Conservation (phyloP, 306 rosid genomes). For the Luffa aegyptiaca region DNA sequence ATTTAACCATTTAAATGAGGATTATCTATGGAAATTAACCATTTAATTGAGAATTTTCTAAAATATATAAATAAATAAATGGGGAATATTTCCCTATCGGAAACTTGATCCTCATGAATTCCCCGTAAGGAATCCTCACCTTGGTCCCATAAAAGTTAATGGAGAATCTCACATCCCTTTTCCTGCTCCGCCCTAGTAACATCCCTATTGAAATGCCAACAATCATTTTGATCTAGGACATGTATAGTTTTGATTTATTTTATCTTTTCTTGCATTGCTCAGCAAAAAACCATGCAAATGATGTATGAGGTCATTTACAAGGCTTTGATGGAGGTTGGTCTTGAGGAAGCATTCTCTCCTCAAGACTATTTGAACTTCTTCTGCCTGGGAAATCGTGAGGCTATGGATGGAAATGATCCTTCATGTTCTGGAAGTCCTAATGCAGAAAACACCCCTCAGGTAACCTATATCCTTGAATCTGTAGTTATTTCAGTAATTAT, state of each 20-base stretch:
- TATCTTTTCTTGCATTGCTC: constrained; percentile 18
- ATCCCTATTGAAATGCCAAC: background rate
- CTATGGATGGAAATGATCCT: constrained; percentile 29
- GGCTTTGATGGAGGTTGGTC: constrained; percentile 82
- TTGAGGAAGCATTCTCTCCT: constrained; percentile 65
- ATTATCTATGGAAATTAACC: no score
- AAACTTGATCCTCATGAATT: background rate
- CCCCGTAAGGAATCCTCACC: no score
- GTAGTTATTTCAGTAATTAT: background rate
- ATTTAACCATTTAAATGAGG: background rate
- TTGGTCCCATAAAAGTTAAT: background rate
- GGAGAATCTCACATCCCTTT: background rate
- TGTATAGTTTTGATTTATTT: background rate
- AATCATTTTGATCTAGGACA: background rate
- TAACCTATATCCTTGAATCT: constrained; percentile 19
- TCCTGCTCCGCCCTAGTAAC: background rate
- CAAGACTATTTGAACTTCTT: constrained; percentile 92
- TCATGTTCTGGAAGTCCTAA: constrained; percentile 38
- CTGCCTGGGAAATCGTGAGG: constrained; percentile 95
- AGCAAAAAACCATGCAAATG: constrained; percentile 98
- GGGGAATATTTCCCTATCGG: background rate
- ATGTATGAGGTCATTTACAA: constrained; percentile 87
- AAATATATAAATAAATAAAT: no score
- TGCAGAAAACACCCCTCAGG: constrained; percentile 73
- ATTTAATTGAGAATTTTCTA: no score